Evolutionary conservation across 805 yeast species (phyloP), one percentile per base, ranked within the genome.

Genomic region (Torulaspora indica): DNA sequence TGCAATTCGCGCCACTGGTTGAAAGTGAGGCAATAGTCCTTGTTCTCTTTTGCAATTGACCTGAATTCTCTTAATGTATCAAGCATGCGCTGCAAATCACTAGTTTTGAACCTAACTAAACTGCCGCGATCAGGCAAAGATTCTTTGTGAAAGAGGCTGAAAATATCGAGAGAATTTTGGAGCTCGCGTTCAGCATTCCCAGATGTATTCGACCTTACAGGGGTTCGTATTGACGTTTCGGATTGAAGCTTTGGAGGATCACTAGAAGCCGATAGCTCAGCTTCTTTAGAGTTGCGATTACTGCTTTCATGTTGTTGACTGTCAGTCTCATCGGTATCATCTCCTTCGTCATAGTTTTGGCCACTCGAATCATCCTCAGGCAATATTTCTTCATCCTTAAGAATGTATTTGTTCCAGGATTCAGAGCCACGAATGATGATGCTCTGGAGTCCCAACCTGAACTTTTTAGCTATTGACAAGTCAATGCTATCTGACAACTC

Each of bases 1-100:
- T 32, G 42, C 12, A 63, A 35, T 12, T 51, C 55, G 0, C 53
- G 41, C 61, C 71, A 57, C 31, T 63, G 56, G 15, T 52, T 45
- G 36, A 43, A 59, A 22, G 43, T 45, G n/a, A 61, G 40, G 13
- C 47, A 49, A 20, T 48, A 52, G 13, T 55, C 38, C 24, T 52
- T 50, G 20, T 51, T 49, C 8, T 38, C 34, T 12, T 46, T 33
- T 2, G 63, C 53, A 18, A 59, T 33, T 4, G 45, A 32, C 33
- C 57, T 60, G 13, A 62, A 53, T 34, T 51, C 48, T 30, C 45
- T 52, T 13, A 56, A 31, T 4, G 56, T 49, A 25, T 24, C 37
- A 8, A 55, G 33, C 9, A 57, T 14, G 12, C 25, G 20, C 35
- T 49, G 47, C 29, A 58, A 29, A 29, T 46, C 45, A n/a, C 27